Evolutionary conservation across 352 stramenopile genomes (phyloP).

Genomic region (Hyaloperonospora brassicae): DNA sequence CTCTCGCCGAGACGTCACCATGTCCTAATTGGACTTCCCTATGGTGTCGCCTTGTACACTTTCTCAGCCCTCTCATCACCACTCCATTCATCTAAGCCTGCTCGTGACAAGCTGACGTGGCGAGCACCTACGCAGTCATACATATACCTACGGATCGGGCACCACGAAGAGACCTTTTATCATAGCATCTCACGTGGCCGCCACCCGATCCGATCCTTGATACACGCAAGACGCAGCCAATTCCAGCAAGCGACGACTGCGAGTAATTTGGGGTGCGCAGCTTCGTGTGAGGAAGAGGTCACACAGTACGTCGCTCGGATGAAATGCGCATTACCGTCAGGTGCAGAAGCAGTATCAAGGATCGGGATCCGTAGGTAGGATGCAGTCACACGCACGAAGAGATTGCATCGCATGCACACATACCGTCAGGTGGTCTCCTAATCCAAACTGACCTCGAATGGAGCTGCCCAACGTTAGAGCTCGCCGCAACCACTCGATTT

Average conservation of each 20-base stretch:
- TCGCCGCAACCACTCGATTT: conserved; percentile 20
- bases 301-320: conserved; percentile 20
- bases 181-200: conserved; percentile 1
- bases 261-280: background rate
- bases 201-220: conserved; percentile 77
- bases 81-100: background rate
- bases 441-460: conserved; percentile 53
- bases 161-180: conserved; percentile 4
- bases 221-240: conserved; percentile 50
- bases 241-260: conserved; percentile 35
- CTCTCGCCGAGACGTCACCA: too few species aligned
- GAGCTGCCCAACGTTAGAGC: background rate
- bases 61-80: background rate
- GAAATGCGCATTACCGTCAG: conserved; percentile 17
- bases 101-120: conserved; percentile 11
- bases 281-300: background rate
- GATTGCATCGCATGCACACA: conserved; percentile 20
- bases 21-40: too few species aligned
- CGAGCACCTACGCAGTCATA: conserved; percentile 52
- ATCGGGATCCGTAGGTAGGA: conserved; percentile 29
- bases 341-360: conserved; percentile 23
- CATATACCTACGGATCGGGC: conserved; percentile 83
- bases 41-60: background rate
- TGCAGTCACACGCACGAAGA: background rate
- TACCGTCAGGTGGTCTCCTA: conserved; percentile 78